Evolutionary conservation across 2,329 filamentous ascomycete species (phyloP).

Genomic region (Aspergillus intermedius): DNA sequence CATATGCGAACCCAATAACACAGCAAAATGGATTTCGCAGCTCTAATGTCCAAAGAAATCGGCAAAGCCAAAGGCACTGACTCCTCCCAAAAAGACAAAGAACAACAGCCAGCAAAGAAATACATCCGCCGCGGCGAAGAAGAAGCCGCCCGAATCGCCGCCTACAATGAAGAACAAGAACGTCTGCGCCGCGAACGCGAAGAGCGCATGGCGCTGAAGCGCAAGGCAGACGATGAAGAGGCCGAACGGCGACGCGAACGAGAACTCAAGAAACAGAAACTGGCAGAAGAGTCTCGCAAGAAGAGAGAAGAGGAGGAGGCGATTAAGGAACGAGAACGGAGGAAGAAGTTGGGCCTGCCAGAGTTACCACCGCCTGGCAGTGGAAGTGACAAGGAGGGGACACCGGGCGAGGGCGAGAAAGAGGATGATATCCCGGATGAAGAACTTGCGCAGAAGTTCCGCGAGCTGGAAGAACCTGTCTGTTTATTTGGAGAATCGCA

Average conservation of each 20-base stretch:
- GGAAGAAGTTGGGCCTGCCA: constrained; percentile 74
- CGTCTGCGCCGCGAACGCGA: constrained; percentile 64
- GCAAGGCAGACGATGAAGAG: constrained; percentile 82
- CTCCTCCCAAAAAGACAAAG: constrained; percentile 15
- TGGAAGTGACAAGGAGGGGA: constrained; percentile 24
- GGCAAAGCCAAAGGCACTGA: constrained; percentile 62
- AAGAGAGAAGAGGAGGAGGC: constrained; percentile 66
- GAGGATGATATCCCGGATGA: constrained; percentile 60
- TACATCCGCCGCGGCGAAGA: constrained; percentile 79
- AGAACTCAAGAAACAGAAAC: constrained; percentile 71
- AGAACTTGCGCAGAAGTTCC: constrained; percentile 61
- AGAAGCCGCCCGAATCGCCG: constrained; percentile 72
- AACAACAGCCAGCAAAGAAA: constrained; percentile 51
- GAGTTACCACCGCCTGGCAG: constrained; percentile 50
- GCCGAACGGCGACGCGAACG: constrained; percentile 60
- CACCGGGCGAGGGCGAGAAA: constrained; percentile 10
- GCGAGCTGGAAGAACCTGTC: constrained; percentile 65
- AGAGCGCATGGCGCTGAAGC: constrained; percentile 67
- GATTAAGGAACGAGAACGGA: constrained; percentile 63
- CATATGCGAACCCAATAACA: background rate
- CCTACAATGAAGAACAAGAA: constrained; percentile 76
- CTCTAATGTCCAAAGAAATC: constrained; percentile 89
- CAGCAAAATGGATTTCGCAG: constrained; percentile 81
- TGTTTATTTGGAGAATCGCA: constrained; percentile 77
- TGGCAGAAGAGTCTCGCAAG: constrained; percentile 72